phyloP scores from a whole-genome alignment of 371 early-diverging fungal genomes.

The Haplosporangium sp. region DNA sequence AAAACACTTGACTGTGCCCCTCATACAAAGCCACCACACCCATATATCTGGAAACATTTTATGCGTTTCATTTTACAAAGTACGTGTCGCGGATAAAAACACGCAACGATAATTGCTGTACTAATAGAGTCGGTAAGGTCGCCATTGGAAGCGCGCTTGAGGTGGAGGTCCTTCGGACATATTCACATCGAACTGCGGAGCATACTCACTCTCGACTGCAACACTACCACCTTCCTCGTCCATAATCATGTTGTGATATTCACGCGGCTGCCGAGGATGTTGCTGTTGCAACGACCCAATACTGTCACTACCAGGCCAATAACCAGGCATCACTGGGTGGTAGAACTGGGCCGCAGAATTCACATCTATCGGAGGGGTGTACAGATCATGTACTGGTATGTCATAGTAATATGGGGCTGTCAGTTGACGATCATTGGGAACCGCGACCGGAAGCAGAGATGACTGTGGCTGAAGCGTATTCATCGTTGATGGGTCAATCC shows the following conservation, averaged over 20 bases:
- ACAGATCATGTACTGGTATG: background rate
- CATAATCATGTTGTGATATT: background rate
- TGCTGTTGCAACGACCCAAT: too few relatives aligned
- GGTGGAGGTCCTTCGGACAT: background rate
- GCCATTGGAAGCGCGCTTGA: conserved; percentile 24
- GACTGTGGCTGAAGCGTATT: too few relatives aligned
- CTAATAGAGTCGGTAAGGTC: conserved; percentile 37
- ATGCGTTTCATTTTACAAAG: too few relatives aligned
- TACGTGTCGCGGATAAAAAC: too few relatives aligned
- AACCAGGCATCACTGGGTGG: background rate
- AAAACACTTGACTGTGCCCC: conserved; percentile 5
- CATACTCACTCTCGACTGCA: background rate
- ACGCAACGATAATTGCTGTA: too few relatives aligned
- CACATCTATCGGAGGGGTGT: background rate
- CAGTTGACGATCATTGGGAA: background rate
- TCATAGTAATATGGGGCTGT: background rate
- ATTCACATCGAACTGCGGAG: background rate
- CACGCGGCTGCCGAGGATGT: background rate
- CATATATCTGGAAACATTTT: too few relatives aligned
- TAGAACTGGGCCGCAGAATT: background rate
- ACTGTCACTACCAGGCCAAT: background rate
- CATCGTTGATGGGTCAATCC: too few relatives aligned
- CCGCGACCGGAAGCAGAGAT: too few relatives aligned
- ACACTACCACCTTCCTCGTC: background rate
- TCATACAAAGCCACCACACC: too few relatives aligned